phyloP scores from a whole-genome alignment of 2,329 filamentous ascomycete species.

The Piedraia hortae region DNA sequence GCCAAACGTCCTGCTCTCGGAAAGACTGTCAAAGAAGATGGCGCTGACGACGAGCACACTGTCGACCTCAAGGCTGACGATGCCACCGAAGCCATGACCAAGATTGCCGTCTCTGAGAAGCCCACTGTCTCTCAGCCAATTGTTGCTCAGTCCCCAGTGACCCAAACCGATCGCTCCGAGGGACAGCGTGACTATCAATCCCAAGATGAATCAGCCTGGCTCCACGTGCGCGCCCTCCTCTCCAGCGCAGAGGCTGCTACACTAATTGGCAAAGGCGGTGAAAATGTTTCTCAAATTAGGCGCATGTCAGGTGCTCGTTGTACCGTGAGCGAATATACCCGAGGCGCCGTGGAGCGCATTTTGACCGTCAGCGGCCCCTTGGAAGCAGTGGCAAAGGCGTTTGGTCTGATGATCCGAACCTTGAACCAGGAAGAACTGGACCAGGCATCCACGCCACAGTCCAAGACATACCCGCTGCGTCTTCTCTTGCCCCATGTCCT shows the following conservation, averaged over 20 bases:
- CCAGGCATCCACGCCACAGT: constrained; percentile 66
- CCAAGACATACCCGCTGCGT: constrained; percentile 89
- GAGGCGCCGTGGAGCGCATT: constrained; percentile 90
- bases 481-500: constrained; percentile 89
- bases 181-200: constrained; percentile 19
- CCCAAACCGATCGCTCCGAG: constrained; percentile 19
- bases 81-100: constrained; percentile 29
- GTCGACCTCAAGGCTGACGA: constrained; percentile 8
- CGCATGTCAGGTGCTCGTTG: constrained; percentile 91
- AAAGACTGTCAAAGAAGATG: constrained; percentile 49
- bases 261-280: constrained; percentile 92
- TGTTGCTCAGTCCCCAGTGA: constrained; percentile 24
- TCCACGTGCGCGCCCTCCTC: constrained; percentile 89
- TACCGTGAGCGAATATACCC: constrained; percentile 93
- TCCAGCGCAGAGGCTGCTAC: constrained; percentile 93
- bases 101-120: constrained; percentile 40
- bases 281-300: constrained; percentile 93
- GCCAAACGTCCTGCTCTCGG: constrained; percentile 90
- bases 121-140: constrained; percentile 13
- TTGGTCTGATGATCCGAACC: constrained; percentile 91
- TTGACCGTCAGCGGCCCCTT: constrained; percentile 90
- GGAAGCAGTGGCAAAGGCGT: constrained; percentile 92
- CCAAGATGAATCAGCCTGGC: constrained; percentile 84
- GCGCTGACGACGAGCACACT: constrained; percentile 15
- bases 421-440: constrained; percentile 89